Evolutionary conservation across 495 filamentous ascomycete species (phyloP).

Genomic region (Darksidea phi): DNA sequence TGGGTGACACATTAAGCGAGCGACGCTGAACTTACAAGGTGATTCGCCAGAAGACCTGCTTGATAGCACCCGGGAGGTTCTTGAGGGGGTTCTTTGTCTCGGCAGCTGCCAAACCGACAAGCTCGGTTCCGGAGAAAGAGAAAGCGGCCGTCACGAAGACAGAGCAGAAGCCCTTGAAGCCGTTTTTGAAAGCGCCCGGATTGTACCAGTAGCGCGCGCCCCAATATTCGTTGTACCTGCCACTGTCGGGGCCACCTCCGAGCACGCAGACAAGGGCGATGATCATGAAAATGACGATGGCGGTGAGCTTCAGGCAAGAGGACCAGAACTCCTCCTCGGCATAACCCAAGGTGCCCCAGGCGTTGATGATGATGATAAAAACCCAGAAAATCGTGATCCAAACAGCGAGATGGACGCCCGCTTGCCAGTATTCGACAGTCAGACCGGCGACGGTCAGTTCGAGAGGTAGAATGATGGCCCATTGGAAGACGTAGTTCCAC

Average conservation of each 20-base stretch:
- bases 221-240: constrained; percentile 42
- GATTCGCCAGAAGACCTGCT: constrained; percentile 53
- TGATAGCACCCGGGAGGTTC: constrained; percentile 47
- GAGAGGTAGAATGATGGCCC: constrained; percentile 49
- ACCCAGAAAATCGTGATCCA: constrained; percentile 52
- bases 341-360: constrained; percentile 53
- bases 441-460: constrained; percentile 56
- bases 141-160: constrained; percentile 69
- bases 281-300: constrained; percentile 50
- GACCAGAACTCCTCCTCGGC: constrained; percentile 56
- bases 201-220: constrained; percentile 54
- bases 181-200: constrained; percentile 63
- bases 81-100: constrained; percentile 49
- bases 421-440: constrained; percentile 60
- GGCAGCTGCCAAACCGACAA: constrained; percentile 50
- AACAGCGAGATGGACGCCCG: constrained; percentile 45
- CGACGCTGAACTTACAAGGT: constrained; percentile 37
- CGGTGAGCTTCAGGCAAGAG: constrained; percentile 51
- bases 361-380: constrained; percentile 47
- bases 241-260: constrained; percentile 41
- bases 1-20: neutral
- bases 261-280: constrained; percentile 36
- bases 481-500: constrained; percentile 53
- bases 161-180: constrained; percentile 66
- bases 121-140: constrained; percentile 62